phyloP scores from a whole-genome alignment of 208 protist species.

The Acanthamoeba quina region DNA sequence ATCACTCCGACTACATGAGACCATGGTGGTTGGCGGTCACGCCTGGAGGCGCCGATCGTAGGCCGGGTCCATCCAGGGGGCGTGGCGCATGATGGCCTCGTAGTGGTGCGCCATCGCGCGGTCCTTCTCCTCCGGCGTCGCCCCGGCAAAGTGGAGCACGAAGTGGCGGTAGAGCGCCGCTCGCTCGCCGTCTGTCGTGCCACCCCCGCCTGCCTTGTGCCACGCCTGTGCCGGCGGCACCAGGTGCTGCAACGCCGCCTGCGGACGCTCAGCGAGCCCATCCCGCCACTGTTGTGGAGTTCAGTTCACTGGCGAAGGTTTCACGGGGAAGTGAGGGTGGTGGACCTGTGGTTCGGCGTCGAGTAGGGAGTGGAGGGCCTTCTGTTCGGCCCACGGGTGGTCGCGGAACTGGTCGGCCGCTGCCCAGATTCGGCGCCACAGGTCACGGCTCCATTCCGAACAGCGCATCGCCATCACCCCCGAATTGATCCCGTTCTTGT shows the following conservation, averaged over 20 bases:
- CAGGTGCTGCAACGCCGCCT: not conserved
- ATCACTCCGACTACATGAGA: too few relatives aligned
- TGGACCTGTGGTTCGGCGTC: not conserved
- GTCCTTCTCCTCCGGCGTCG: not conserved
- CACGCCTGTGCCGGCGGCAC: not conserved
- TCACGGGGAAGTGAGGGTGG: not conserved
- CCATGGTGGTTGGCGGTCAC: too few relatives aligned
- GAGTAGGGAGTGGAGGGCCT: not conserved
- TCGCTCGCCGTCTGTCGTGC: too few relatives aligned
- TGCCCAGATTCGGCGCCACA: not conserved
- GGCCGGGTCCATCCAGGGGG: not conserved
- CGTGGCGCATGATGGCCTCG: not conserved
- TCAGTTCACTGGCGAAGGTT: not conserved
- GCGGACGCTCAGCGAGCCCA: not conserved
- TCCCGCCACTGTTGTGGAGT: not conserved
- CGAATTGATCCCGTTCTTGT: not conserved
- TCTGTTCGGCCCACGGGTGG: conserved; percentile 14
- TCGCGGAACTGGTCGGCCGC: not conserved
- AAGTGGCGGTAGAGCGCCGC: not conserved
- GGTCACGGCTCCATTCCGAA: not conserved
- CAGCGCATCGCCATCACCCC: not conserved
- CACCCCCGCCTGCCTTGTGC: not conserved
- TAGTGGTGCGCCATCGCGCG: not conserved
- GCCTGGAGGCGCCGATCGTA: not conserved
- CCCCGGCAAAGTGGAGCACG: conserved; percentile 14